These are phyloP conservation scores for Yamadazyma takamatsuzukensis DNA, from an alignment of 805 yeast genomes.

Conservation along the genomic window DNA sequence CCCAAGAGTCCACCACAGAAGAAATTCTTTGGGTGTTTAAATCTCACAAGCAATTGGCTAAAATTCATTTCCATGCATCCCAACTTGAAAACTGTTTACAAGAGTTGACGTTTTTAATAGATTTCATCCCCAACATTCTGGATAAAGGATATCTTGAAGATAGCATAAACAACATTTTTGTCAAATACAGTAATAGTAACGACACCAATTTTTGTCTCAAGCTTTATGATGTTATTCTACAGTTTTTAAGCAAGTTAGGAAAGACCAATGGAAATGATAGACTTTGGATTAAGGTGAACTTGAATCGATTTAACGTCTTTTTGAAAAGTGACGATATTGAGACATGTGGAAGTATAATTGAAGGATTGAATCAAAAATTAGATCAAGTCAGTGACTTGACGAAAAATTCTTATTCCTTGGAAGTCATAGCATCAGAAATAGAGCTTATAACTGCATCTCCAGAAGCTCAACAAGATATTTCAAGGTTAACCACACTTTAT, in stretches of 20 bases:
- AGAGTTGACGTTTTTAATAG: constrained; percentile 16
- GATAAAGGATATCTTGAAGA: constrained; percentile 38
- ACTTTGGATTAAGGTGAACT: constrained; percentile 45
- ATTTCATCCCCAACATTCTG: constrained; percentile 19
- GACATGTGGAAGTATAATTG: constrained; percentile 32
- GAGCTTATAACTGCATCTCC: constrained; percentile 47
- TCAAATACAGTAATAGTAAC: constrained; percentile 26
- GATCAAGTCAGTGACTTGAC: constrained; percentile 41
- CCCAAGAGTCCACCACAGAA: constrained; percentile 13
- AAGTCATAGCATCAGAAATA: constrained; percentile 65
- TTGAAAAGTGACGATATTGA: constrained; percentile 26
- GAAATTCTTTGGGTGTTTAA: constrained; percentile 34
- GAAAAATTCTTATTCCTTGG: constrained; percentile 49
- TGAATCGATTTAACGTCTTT: constrained; percentile 41
- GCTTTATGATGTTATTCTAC: constrained; percentile 29
- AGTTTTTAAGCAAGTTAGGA: constrained; percentile 15
- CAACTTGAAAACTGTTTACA: constrained; percentile 21
- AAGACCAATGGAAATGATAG: constrained; percentile 29
- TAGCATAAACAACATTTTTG: constrained; percentile 33
- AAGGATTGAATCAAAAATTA: constrained; percentile 34
- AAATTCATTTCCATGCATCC: constrained; percentile 24
- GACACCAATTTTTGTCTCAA: constrained; percentile 25
- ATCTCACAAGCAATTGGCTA: constrained; percentile 39
- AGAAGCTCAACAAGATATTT: constrained; percentile 25
- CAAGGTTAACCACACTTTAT: constrained; percentile 47